phyloP scores from a whole-genome alignment of 352 stramenopile species.

The Phytophthora pseudosyringae region DNA sequence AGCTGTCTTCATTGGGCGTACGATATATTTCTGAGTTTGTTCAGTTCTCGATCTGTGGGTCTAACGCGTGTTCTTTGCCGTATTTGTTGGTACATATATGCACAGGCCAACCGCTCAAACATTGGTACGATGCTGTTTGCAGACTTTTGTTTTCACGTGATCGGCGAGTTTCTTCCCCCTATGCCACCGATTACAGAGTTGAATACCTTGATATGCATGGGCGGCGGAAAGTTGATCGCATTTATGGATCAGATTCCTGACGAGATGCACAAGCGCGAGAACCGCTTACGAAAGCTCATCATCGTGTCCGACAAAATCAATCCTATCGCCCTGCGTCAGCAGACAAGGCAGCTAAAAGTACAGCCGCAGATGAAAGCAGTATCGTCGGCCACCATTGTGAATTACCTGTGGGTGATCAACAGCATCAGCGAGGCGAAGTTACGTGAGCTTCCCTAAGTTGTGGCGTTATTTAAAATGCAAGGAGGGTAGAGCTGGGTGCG shows the following conservation, averaged over 20 bases:
- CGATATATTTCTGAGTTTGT: slow-evolving; percentile 3
- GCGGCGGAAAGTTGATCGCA: slow-evolving; percentile 60
- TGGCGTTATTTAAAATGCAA: slow-evolving; percentile 37
- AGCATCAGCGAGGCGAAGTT: slow-evolving; percentile 85
- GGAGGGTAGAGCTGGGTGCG: slow-evolving; percentile 12
- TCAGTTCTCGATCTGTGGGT: background rate
- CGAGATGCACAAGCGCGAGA: slow-evolving; percentile 62
- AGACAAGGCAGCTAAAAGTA: slow-evolving; percentile 45
- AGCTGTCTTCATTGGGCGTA: slow-evolving; percentile 32
- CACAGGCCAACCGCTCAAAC: slow-evolving; percentile 14
- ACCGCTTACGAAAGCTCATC: slow-evolving; percentile 57
- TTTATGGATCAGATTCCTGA: slow-evolving; percentile 57
- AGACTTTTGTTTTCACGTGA: slow-evolving; percentile 72
- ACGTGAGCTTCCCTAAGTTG: slow-evolving; percentile 40
- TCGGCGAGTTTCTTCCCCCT: slow-evolving; percentile 78
- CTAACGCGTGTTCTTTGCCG: background rate
- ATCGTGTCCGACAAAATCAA: slow-evolving; percentile 84
- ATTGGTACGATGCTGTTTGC: slow-evolving; percentile 80
- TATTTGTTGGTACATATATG: background rate
- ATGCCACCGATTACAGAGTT: slow-evolving; percentile 76
- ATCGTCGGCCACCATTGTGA: slow-evolving; percentile 59
- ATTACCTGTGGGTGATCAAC: slow-evolving; percentile 89
- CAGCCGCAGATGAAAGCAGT: slow-evolving; percentile 53
- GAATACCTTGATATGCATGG: slow-evolving; percentile 71
- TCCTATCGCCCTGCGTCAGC: slow-evolving; percentile 53